Base-by-base conservation (phyloP, 306 rosid genomes). In the Albizia julibrissin region DNA sequence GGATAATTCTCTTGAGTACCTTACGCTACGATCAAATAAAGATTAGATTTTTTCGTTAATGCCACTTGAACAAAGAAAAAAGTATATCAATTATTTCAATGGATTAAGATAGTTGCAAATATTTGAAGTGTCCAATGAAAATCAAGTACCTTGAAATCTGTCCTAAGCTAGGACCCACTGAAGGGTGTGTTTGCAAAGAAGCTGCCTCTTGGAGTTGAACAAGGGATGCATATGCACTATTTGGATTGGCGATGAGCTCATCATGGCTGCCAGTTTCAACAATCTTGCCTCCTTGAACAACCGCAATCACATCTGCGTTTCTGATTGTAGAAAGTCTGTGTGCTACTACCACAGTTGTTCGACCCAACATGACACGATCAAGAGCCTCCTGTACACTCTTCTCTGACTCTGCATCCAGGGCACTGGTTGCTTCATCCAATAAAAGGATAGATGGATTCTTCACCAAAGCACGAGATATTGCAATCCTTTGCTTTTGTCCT, bases 301-400 rank as follows among this genome's bases (percentile, higher is more conserved):
- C 97, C 14, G 89, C 94, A 2, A 94, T 92, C 46, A 84, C 79
- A 80, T 92, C 95, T 1, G 97, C 97, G 83, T 92, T 91, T 77
- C 95, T 89, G 77, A 92, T 82, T 31, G 97, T 94, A 21, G 98
- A 94, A 79, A 94, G 95, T 24, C 98, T 89, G 77, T 94, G 98
- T 27, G 97, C 98, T 40, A 91, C 92, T 31, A 94, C 84, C 26
- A 94, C 87, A 0, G 98, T 94, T 29, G 98, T 94, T 83, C 97
- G 86, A 14, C 97, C 98, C 46, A 92, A 86, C 98, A 94, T 94
- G 78, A 88, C 97, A 15, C 92, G 94, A 83, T 94, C 98, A 70
- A 92, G 97, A 75, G 98, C 97, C 85, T 92, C 95, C 49, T 94
- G 98, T 31, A 92, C 97, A 77, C 97, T 89, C 89, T 90, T 94